phyloP scores from a whole-genome alignment of 805 yeast genomes.

The Metschnikowia aberdeeniae region DNA sequence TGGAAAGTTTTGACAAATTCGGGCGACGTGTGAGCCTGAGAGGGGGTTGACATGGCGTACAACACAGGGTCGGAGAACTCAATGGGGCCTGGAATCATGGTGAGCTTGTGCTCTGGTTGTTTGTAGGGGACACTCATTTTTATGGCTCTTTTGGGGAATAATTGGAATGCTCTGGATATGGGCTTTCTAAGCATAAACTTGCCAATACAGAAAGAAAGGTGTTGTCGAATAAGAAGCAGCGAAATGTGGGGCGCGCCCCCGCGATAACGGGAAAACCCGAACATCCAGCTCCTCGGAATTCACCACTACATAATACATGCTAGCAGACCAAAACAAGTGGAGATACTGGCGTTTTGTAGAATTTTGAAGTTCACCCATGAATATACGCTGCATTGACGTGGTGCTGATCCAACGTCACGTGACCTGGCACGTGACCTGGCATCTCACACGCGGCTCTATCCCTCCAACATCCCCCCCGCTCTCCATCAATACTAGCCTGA shows the following conservation, averaged over 20 bases:
- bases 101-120: constrained; percentile 43
- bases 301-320: background rate
- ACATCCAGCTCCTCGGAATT: background rate
- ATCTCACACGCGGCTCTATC: background rate
- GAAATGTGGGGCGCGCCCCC: constrained; percentile 3
- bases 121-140: constrained; percentile 35
- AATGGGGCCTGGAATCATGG: constrained; percentile 83
- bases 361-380: too few relatives aligned
- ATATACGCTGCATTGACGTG: too few relatives aligned
- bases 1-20: constrained; percentile 76
- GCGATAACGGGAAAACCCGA: too few relatives aligned
- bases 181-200: constrained; percentile 1
- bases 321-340: too few relatives aligned
- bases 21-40: constrained; percentile 87
- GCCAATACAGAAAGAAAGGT: background rate
- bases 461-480: background rate
- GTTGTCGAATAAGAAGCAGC: background rate
- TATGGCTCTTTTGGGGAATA: background rate
- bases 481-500: background rate
- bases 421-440: too few relatives aligned
- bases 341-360: too few relatives aligned
- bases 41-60: constrained; percentile 74
- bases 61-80: constrained; percentile 78
- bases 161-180: background rate
- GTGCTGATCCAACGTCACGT: too few relatives aligned